phyloP scores from a whole-genome alignment of 2,329 filamentous ascomycete species.

The Penicillium concentricum region DNA sequence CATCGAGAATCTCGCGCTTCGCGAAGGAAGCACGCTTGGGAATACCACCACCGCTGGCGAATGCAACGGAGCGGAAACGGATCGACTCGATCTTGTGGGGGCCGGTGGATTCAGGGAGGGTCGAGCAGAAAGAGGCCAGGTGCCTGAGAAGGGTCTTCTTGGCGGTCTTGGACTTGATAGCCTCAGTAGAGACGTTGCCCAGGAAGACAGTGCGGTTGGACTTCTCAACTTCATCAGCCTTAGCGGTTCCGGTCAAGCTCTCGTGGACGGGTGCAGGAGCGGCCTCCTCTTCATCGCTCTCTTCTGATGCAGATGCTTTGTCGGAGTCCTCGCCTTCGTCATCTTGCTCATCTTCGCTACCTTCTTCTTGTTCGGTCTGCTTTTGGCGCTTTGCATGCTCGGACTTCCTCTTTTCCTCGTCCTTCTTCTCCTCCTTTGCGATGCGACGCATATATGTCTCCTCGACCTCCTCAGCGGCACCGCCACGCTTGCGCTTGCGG shows the following conservation, averaged over 20 bases:
- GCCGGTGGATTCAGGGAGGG: constrained; percentile 48
- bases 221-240: constrained; percentile 69
- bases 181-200: constrained; percentile 80
- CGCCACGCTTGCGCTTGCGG: constrained; percentile 56
- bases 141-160: constrained; percentile 77
- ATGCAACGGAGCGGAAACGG: constrained; percentile 91
- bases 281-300: constrained; percentile 32
- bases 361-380: constrained; percentile 30
- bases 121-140: constrained; percentile 70
- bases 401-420: constrained; percentile 33
- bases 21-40: constrained; percentile 95
- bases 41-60: constrained; percentile 65
- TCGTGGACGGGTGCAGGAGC: constrained; percentile 40
- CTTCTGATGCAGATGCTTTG: constrained; percentile 44
- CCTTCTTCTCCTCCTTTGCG: constrained; percentile 43
- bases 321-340: constrained; percentile 55
- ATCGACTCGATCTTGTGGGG: constrained; percentile 81
- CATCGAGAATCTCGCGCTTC: constrained; percentile 83
- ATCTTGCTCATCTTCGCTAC: constrained; percentile 44
- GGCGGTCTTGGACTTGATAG: constrained; percentile 76
- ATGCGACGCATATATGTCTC: constrained; percentile 46
- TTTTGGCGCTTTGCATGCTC: constrained; percentile 42
- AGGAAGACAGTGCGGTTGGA: constrained; percentile 88
- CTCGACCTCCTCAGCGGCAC: constrained; percentile 48
- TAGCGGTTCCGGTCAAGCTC: constrained; percentile 34